Evolutionary conservation across 192 early-diverging fungal species (phyloP), one percentile per base, ranked within the genome.

Genomic region (Powellomyces hirtus): DNA sequence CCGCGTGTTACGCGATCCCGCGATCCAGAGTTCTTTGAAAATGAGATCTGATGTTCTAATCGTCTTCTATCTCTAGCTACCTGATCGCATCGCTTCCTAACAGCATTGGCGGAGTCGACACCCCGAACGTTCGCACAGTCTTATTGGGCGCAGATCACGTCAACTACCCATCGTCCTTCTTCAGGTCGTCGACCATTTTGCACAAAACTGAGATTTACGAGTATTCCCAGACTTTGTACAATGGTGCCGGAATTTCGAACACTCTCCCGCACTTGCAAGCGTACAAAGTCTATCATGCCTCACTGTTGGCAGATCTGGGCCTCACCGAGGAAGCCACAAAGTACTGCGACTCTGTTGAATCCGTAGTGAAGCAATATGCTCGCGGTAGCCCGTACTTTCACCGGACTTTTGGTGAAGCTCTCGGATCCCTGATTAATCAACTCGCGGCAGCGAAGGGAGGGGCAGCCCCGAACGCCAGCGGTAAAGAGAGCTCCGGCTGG

Each of bases 131-230:
- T 29, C 84, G 89, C 24, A 73, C 90, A 44, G 83, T 90, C 1
- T 76, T 98, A 5, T 71, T 96, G 51, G 90, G 90, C 26, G 78
- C 78, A 0, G 76, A 83, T 42, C 82, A 85, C 58, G 31, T 67
- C 29, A 61, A 58, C 7, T 66, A 71, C 49, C 70, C 61, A 14
- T 38, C 31, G 0, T 74, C 75, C 22, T 90, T 83, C 70, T 85
- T 81, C 57, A 73, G 79, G 45, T 77, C 88, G 46, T 66, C 80
- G 18, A 71, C 75, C 24, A 83, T 89, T 10, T 68, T 96, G 2
- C 88, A 86, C 59, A 70, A 88, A 52, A 94, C 90, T 0, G 96
- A 98, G 77, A 74, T 96, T 10, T 93, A 88, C 68, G 94, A 96
- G 70, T 88, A 89, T 74, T 82, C 86, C 11, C 77, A 83, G 38